Evolutionary conservation across 495 filamentous ascomycete genomes (phyloP).

Genomic region (Daldinia loculata): DNA sequence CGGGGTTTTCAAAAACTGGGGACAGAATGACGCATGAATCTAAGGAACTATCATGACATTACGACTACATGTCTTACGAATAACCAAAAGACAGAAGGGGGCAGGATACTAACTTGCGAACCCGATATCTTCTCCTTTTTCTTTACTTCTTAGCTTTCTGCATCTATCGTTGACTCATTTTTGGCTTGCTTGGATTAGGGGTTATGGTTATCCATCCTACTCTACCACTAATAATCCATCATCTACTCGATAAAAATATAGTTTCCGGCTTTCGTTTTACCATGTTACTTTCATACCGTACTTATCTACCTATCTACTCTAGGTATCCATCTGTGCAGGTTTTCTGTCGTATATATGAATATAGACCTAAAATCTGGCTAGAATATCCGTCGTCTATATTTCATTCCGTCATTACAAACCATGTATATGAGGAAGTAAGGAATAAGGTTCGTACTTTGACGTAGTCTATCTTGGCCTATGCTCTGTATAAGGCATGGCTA

Average conservation of each 20-base stretch:
- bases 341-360: not conserved
- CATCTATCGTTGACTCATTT: not conserved
- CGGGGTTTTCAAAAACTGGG: constrained; percentile 17
- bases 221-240: not conserved
- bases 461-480: not conserved
- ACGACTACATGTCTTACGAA: constrained; percentile 24
- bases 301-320: not conserved
- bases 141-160: constrained; percentile 1
- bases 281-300: not conserved
- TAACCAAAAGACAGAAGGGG: constrained; percentile 6
- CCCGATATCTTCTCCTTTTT: constrained; percentile 2
- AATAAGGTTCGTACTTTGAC: not conserved
- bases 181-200: not conserved
- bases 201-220: not conserved
- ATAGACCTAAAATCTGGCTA: not conserved
- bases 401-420: not conserved
- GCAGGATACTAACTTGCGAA: constrained; percentile 1
- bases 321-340: not conserved
- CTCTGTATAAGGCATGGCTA: not conserved
- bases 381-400: not conserved
- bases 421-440: not conserved
- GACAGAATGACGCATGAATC: constrained; percentile 35
- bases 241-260: constrained; percentile 1
- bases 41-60: constrained; percentile 27
- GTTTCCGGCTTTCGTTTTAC: not conserved